Base-by-base conservation (phyloP, 257 asterid genomes). In the Haberlea rhodopensis region DNA sequence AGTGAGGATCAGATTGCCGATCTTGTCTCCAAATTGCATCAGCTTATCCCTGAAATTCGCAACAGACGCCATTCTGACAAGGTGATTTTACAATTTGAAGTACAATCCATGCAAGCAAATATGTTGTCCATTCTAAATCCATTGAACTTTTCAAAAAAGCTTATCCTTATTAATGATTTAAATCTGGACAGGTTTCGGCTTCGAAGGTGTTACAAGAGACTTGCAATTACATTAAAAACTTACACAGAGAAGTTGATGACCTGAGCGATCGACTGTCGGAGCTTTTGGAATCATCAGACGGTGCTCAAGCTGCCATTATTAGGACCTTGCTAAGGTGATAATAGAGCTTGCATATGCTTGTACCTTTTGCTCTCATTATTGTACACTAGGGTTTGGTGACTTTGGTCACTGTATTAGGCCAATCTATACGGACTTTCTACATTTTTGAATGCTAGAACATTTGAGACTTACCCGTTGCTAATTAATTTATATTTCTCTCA, bases 141-240 rank as follows among this genome's bases (percentile, higher is more conserved):
- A 32, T 32, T n/a, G n/a, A n/a, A n/a, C n/a, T 37, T 37, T 10
- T 37, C 48, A 0, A 13, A 37, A 10, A 37, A 37, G 13, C 3
- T 37, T 34, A 13, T 0, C 18, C 18, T 37, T 37, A 37, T 0
- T 5, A 6, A 6, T 23, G 19, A 26, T 9, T 24, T 56, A 16
- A 18, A n/a, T 27, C 0, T 19, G 6, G 16, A 32, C 66, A 91
- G 98, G 97, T 71, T 8, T 85, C 96, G 5, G 95, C 98, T 1
- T 85, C 98, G 1, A 92, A 89, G 78, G 96, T 92, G 70, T 65
- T 92, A 85, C 96, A 92, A 37, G 98, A 92, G 79, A 92, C 98
- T 8, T 92, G 98, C 58, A 92, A 92, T 91, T 87, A 92, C 76
- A 89, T 92, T 2, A 72, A 88, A 66, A 89, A 46, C 84, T 77